phyloP scores from a whole-genome alignment of 2,329 filamentous ascomycete genomes.

The Aspergillus sp. region DNA sequence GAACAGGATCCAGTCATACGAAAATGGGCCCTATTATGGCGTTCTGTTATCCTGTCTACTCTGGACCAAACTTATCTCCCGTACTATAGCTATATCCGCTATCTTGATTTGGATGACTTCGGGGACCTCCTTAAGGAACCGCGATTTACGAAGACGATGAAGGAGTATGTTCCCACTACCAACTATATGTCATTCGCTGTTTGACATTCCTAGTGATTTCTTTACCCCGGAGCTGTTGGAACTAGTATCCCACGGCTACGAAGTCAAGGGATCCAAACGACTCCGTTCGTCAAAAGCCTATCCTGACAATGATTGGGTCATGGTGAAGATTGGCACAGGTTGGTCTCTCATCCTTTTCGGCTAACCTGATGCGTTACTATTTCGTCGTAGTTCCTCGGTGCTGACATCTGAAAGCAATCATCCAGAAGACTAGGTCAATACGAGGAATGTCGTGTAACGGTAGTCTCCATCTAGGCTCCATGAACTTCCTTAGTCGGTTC shows the following conservation, averaged over 20 bases:
- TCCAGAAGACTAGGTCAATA: slow-evolving; percentile 55
- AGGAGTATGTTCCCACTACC: slow-evolving; percentile 46
- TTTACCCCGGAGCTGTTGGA: slow-evolving; percentile 50
- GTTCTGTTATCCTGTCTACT: slow-evolving; percentile 67
- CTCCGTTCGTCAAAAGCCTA: slow-evolving; percentile 23
- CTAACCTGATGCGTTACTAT: not conserved
- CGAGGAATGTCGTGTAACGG: slow-evolving; percentile 60
- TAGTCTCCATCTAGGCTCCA: slow-evolving; percentile 27
- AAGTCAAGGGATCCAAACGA: slow-evolving; percentile 24
- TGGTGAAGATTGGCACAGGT: slow-evolving; percentile 55
- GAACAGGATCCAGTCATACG: slow-evolving; percentile 52
- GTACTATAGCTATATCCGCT: slow-evolving; percentile 68
- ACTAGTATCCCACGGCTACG: slow-evolving; percentile 22
- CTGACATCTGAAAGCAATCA: slow-evolving; percentile 42
- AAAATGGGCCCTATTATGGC: slow-evolving; percentile 67
- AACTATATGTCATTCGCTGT: not conserved
- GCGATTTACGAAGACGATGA: slow-evolving; percentile 61
- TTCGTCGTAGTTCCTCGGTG: not conserved
- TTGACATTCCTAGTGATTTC: slow-evolving; percentile 46
- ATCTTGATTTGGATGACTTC: slow-evolving; percentile 65
- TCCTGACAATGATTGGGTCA: slow-evolving; percentile 39
- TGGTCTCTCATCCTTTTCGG: slow-evolving; percentile 11
- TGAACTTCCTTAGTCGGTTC: not conserved
- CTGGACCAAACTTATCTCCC: slow-evolving; percentile 63
- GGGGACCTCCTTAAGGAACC: slow-evolving; percentile 60